Evolutionary conservation across 495 filamentous ascomycete genomes (phyloP), one percentile per base, ranked within the genome.

Genomic region (Cryomyces minteri): DNA sequence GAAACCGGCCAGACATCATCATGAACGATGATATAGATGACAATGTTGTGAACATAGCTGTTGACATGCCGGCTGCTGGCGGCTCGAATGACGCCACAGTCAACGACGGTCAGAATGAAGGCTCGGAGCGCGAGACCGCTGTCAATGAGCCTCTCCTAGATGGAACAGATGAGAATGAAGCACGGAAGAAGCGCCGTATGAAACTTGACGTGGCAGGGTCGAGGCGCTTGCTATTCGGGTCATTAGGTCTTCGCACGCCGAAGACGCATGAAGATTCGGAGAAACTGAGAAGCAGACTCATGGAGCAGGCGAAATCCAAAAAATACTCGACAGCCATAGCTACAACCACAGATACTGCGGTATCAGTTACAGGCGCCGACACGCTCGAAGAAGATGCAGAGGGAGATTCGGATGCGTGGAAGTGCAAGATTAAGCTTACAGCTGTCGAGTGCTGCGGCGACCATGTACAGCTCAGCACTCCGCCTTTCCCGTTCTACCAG

Each of bases 401-500:
- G n/a, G 64, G 50, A 18, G 63, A 67, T 44, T 45, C 55, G 0
- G 61, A 77, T 6, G 57, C 64, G 36, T 96, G 88, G 88, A 73
- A 73, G 49, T 56, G 74, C 6, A 88, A 78, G 55, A 78, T 95
- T 33, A 70, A 65, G 37, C 57, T 83, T 31, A 73, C 70, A 43
- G 88, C 86, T 40, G 79, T 86, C 8, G 90, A 98, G 57, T 95
- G 90, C 58, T 72, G 79, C 48, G 62, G 77, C 42, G 76, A 86
- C 25, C 76, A 74, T n/a, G 64, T 87, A 41, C 63, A 74, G 1
- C 66, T 94, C 32, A 85, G 73, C 45, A 70, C 78, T 18, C 88
- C 90, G 0, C 82, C 83, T 4, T 96, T 93, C 56, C 90, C 90
- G 0, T 98, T 96, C 51, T 64, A 78, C 9, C 84, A 93, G 58